Evolutionary conservation across 2,329 filamentous ascomycete genomes (phyloP), one percentile per base, ranked within the genome.

Genomic region (Fusarium nodosum): DNA sequence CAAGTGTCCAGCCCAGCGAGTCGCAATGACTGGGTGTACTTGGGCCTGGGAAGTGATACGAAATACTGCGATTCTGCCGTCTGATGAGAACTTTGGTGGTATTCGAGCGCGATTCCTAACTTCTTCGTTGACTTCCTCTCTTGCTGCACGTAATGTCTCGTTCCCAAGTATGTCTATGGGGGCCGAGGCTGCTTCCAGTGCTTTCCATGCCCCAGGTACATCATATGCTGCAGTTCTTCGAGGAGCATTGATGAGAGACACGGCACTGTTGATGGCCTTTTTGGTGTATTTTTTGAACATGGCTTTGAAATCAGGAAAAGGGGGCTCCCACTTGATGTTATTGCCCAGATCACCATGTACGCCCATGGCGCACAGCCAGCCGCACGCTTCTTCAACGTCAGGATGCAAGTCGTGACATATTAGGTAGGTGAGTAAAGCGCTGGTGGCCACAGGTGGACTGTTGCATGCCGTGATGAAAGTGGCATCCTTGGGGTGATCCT

Each of bases 311-410:
- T 91, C 86, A 2, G 90, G 90, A 66, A 92, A 91, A 0, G 90
- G 90, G 0, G 84, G 82, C 24, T 86, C 79, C 90, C 90, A 91
- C 74, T 90, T 91, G 18, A 91, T 66, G 0, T 84, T 84, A 39
- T 86, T 90, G 16, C 89, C 89, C 1, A 92, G 80, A 66, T 92
- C 90, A 4, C 89, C 89, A 65, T 91, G 87, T 0, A 89, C 91
- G 11, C 90, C 90, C 66, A 91, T 83, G 4, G 84, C 83, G 56
- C 88, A 89, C 1, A 91, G 81, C 85, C 89, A 91, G 39, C 84
- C 86, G 69, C 87, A 89, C 7, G 79, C 77, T 3, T 76, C 72
- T 6, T 75, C 71, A 1, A 91, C 83, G 3, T 81, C 78, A 2
- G 82, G 79, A 69, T 90, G 83, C 1, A 92, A 79, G 0, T 83